phyloP scores from a whole-genome alignment of 169 alveolate genomes.

The Plasmodium fragile region DNA sequence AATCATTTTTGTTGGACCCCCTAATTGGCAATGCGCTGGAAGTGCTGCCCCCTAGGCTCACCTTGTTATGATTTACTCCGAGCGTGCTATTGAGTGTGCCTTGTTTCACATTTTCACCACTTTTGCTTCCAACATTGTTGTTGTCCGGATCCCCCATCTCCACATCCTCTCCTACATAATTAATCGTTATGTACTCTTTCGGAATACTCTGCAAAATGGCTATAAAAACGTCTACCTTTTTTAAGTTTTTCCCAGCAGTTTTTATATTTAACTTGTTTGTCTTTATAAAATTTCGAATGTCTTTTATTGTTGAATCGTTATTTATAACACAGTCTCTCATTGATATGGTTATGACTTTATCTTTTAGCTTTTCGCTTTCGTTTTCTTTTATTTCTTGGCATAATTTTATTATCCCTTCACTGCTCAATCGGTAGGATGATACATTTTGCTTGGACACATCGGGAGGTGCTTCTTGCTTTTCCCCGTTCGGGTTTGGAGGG shows the following conservation, averaged over 20 bases:
- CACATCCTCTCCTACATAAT: not conserved
- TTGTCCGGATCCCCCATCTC: not conserved
- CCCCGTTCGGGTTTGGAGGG: not conserved
- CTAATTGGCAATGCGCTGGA: not conserved
- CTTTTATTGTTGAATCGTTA: constrained; percentile 80
- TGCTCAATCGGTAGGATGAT: constrained; percentile 20
- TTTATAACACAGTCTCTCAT: constrained; percentile 78
- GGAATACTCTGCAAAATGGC: constrained; percentile 81
- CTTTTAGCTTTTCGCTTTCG: constrained; percentile 4
- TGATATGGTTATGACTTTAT: constrained; percentile 24
- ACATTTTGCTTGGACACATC: not conserved
- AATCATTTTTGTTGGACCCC: not conserved
- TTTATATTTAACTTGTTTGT: constrained; percentile 82
- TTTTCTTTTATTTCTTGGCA: constrained; percentile 57
- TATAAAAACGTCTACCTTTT: constrained; percentile 79
- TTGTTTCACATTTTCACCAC: not conserved
- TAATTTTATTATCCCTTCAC: constrained; percentile 23
- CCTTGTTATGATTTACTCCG: not conserved
- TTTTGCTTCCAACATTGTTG: not conserved
- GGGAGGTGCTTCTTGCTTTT: not conserved
- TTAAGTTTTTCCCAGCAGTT: constrained; percentile 85
- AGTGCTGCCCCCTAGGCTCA: not conserved
- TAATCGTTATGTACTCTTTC: constrained; percentile 56
- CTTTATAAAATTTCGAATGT: constrained; percentile 84
- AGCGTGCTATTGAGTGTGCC: not conserved